phyloP scores from a whole-genome alignment of 2,329 filamentous ascomycete species.

The Ophiostoma tasmaniense region DNA sequence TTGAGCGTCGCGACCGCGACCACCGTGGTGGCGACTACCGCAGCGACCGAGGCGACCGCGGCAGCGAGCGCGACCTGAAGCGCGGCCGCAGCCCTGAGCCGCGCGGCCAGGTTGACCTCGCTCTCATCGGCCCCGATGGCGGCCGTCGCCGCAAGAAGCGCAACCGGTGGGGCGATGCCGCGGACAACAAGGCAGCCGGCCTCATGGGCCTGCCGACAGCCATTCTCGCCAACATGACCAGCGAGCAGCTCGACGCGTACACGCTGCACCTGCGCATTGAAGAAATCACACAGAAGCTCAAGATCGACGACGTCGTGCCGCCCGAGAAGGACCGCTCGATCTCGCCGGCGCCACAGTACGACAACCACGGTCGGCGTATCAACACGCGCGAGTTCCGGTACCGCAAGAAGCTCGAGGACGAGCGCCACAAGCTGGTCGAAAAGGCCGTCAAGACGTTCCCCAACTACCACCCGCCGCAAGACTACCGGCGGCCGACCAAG shows the following conservation, averaged over 20 bases:
- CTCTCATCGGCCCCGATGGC: background rate
- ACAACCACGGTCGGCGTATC: constrained; percentile 98
- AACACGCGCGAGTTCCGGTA: constrained; percentile 99
- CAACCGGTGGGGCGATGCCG: constrained; percentile 94
- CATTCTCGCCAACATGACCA: constrained; percentile 96
- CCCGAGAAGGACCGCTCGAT: constrained; percentile 92
- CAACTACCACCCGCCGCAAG: constrained; percentile 97
- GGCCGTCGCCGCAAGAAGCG: constrained; percentile 67
- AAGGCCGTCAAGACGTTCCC: constrained; percentile 99
- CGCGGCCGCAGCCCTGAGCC: constrained; percentile 88
- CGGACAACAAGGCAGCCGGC: constrained; percentile 96
- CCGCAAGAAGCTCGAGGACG: constrained; percentile 94
- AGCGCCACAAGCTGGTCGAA: constrained; percentile 96
- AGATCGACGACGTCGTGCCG: constrained; percentile 97
- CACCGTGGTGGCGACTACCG: constrained; percentile 37
- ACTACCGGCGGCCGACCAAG: constrained; percentile 98
- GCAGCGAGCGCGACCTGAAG: constrained; percentile 51
- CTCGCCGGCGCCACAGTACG: constrained; percentile 92
- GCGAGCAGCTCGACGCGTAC: constrained; percentile 95
- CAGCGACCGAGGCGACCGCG: constrained; percentile 27
- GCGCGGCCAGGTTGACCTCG: constrained; percentile 37
- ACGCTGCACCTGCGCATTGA: constrained; percentile 94
- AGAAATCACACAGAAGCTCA: constrained; percentile 97
- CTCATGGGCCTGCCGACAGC: constrained; percentile 95
- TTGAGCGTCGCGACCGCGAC: background rate